A percentile compares a stretch with the other conserved stretches of the same genome.
phyloP scores from a whole-genome alignment of 495 filamentous ascomycete species.

The Beverwykella pulmonaria region DNA sequence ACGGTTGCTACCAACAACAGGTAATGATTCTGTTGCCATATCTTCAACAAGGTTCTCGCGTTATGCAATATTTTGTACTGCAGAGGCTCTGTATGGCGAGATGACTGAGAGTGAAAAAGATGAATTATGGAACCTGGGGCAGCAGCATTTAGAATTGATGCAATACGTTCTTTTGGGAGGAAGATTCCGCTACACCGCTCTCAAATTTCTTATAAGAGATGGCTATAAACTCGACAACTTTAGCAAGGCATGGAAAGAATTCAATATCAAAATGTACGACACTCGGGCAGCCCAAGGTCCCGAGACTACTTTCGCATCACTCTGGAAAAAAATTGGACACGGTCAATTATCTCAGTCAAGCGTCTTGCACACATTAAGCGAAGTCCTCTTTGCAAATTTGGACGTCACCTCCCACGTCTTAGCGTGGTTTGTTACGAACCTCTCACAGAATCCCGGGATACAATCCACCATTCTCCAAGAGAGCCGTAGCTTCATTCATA shows the following conservation, averaged over 20 bases:
- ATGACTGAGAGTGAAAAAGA: neutral
- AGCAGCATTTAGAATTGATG: neutral
- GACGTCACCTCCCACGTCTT: slow-evolving; percentile 49
- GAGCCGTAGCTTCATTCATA: too few relatives aligned
- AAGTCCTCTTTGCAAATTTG: slow-evolving; percentile 52
- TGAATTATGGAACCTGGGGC: neutral
- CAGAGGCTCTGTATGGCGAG: neutral
- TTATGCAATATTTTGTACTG: neutral
- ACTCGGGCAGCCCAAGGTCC: neutral
- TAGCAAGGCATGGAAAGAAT: neutral
- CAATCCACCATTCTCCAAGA: slow-evolving; percentile 21
- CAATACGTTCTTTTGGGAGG: neutral
- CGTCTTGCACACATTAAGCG: slow-evolving; percentile 49
- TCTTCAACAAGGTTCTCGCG: neutral
- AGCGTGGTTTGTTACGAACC: slow-evolving; percentile 46
- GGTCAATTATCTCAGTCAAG: too few relatives aligned
- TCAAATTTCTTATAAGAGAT: neutral
- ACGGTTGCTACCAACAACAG: too few relatives aligned
- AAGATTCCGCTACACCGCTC: neutral
- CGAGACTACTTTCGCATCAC: neutral
- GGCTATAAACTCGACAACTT: too few relatives aligned
- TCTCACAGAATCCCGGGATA: slow-evolving; percentile 42
- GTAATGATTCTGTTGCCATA: too few relatives aligned
- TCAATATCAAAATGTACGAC: neutral
- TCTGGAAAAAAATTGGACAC: too few relatives aligned